Conservation (phyloP, 2,329 filamentous ascomycete species). For the Diplodia sapinea region DNA sequence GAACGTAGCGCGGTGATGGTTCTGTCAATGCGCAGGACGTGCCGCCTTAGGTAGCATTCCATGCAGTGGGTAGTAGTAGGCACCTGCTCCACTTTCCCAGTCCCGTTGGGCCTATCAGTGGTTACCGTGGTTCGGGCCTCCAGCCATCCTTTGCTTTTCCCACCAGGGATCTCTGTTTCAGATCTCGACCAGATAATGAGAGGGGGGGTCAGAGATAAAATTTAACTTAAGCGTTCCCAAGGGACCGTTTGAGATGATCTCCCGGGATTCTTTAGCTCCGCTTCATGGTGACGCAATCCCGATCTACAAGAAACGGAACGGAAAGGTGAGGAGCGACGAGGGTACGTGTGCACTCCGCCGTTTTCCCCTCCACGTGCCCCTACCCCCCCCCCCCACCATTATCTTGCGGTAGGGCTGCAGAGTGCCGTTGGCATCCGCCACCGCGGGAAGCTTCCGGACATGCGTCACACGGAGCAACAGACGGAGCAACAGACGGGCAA, state of each 20-base stretch:
- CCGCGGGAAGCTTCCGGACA: not conserved
- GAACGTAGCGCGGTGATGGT: constrained; percentile 6
- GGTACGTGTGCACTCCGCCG: not conserved
- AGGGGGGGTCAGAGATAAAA: not conserved
- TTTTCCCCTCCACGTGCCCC: too few species aligned
- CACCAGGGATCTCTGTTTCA: constrained; percentile 6
- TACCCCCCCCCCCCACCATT: too few species aligned
- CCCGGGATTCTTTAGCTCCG: not conserved
- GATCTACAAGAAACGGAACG: constrained; percentile 26
- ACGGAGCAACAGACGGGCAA: not conserved
- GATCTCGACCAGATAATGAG: not conserved
- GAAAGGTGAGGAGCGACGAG: not conserved
- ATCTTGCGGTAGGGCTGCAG: constrained; percentile 6
- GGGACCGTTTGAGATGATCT: not conserved
- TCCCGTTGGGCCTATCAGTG: not conserved
- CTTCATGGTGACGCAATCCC: constrained; percentile 14
- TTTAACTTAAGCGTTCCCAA: not conserved
- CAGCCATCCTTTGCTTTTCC: not conserved
- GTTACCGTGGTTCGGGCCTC: not conserved
- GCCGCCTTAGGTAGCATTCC: not conserved
- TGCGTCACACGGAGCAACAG: not conserved
- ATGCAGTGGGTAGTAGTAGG: too few species aligned
- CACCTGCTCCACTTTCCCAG: not conserved
- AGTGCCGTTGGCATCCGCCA: not conserved
- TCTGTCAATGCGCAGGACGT: not conserved